Evolutionary conservation across 345 rosid species (phyloP).

Genomic region (Geranium rotundifolium): DNA sequence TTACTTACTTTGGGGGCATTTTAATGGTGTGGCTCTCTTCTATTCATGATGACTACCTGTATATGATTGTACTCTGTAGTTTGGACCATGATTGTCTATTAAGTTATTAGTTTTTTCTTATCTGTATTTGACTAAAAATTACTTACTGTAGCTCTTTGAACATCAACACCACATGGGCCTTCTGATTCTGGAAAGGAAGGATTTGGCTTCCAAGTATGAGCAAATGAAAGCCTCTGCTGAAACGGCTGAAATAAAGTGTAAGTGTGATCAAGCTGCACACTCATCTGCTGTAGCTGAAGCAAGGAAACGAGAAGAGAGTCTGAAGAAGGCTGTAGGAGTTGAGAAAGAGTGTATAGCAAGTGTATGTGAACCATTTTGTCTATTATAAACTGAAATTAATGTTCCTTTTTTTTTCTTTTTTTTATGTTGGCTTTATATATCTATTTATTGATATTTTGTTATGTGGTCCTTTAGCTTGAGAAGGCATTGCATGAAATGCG

Average conservation of each 20-base stretch:
- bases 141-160: constrained; percentile 54
- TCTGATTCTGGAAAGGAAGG: constrained; percentile 64
- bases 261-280: constrained; percentile 56
- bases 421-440: not conserved
- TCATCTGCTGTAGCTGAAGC: constrained; percentile 60
- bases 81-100: not conserved
- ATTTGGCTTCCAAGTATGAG: constrained; percentile 46
- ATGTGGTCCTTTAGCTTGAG: constrained; percentile 49
- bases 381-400: constrained; percentile 4
- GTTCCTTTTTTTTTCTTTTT: not conserved
- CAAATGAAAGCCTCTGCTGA: constrained; percentile 59
- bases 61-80: not conserved
- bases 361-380: constrained; percentile 34
- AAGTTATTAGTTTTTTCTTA: not conserved
- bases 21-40: no score
- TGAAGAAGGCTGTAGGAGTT: constrained; percentile 77
- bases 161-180: constrained; percentile 96
- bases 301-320: constrained; percentile 61
- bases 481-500: constrained; percentile 95
- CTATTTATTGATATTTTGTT: constrained; percentile 5
- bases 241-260: constrained; percentile 45
- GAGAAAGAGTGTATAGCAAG: constrained; percentile 81
- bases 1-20: no score
- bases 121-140: constrained; percentile 1
- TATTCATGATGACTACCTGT: no score